Evolutionary conservation across 1,284 basidiomycete genomes (phyloP).

Genomic region (Gymnopus androsaceus): DNA sequence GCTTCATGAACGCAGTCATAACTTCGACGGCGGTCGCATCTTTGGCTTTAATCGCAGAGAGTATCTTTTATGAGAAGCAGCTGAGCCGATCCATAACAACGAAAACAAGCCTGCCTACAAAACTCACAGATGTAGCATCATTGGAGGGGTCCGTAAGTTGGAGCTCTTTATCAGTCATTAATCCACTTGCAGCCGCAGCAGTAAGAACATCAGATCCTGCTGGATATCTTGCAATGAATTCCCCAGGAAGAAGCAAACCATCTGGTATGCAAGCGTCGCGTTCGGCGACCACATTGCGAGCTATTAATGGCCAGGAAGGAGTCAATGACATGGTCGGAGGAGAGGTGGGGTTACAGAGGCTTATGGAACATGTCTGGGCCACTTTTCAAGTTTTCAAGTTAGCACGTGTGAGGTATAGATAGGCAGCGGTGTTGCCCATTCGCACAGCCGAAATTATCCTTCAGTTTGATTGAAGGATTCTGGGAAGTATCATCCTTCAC

Average conservation of each 20-base stretch:
- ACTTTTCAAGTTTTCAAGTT: too few species aligned
- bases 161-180: constrained; percentile 21
- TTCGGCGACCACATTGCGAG: constrained; percentile 17
- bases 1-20: constrained; percentile 28
- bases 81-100: background rate
- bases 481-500: too few species aligned
- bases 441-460: too few species aligned
- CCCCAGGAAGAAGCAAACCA: constrained; percentile 11
- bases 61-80: constrained; percentile 13
- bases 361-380: too few species aligned
- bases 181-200: constrained; percentile 19
- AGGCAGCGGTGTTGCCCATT: too few species aligned
- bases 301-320: constrained; percentile 10
- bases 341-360: background rate
- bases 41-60: constrained; percentile 20
- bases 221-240: constrained; percentile 20
- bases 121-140: constrained; percentile 21
- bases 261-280: constrained; percentile 20
- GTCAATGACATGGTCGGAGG: background rate
- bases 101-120: too few species aligned
- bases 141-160: constrained; percentile 19
- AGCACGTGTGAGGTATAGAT: too few species aligned
- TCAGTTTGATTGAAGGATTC: too few species aligned
- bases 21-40: constrained; percentile 29
- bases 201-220: constrained; percentile 23